Base-by-base conservation (phyloP, 768 basidiomycete genomes). In the Solioccasus polychromus region DNA sequence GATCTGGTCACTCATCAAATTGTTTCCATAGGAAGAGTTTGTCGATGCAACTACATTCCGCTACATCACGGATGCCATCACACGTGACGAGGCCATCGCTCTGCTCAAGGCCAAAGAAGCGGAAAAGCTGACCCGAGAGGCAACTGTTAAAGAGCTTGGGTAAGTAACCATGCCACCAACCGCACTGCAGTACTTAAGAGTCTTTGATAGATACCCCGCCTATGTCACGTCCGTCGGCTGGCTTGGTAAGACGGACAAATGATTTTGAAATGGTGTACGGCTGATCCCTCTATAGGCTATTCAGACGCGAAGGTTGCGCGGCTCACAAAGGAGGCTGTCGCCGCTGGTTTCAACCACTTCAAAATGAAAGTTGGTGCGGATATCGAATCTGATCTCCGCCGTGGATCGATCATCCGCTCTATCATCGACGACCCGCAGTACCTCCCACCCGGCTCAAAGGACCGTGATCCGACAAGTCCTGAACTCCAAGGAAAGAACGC, bases 301-400 rank as follows among this genome's bases (percentile, higher is more conserved):
- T 81, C 78, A 15, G 93, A 97, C 62, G 93, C 95, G 63, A 96
- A 96, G 62, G 82, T 98, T 20, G 78, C 82, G 1, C 77, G 82
- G 8, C 77, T 98, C 41, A 96, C 92, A 8, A 83, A 82, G 58
- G 90, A 93, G 61, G 89, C 92, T 25, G 74, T 98, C 41, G 68
- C 76, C 19, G 80, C 78, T 35, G 94, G 94, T 18, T 98, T 98
- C 79, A 95, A 91, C 70, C 93, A 96, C 71, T 98, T 98, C 80
- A 97, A 97, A 71, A 93, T 97, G 85, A 98, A 97, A 72, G 95
- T 98, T 53, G 95, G 95, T 42, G 85, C 87, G 20, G 76, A 88
- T 67, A 73, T 79, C 45, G 78, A 82, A 30, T 81, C 85, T 62
- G 95, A 96, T 68, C 72, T 93, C 41, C 85, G 92, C 39, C 83